phyloP scores from a whole-genome alignment of 148 eudicot genomes.

The Fallopia convolvulus region DNA sequence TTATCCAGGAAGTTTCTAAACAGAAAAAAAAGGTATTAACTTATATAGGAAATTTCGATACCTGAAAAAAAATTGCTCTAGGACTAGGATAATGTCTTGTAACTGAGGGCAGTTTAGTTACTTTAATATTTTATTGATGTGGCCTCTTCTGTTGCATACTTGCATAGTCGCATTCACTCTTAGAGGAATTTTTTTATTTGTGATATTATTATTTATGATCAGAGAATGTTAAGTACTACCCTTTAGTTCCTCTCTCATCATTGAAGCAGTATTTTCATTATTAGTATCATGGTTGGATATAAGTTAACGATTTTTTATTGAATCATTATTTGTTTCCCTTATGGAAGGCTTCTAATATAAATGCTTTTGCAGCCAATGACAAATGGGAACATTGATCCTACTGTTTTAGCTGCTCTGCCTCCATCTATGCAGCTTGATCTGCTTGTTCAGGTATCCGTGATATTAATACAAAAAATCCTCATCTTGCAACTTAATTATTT shows the following conservation, averaged over 20 bases:
- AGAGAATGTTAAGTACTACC: neutral
- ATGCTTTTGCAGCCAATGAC: constrained; percentile 62
- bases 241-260: neutral
- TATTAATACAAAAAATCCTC: neutral
- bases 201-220: neutral
- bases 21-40: neutral
- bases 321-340: neutral
- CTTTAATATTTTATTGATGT: neutral
- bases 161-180: neutral
- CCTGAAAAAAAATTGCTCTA: too few relatives aligned
- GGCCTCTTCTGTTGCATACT: neutral
- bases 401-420: constrained; percentile 92
- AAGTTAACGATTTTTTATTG: neutral
- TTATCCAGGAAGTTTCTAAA: neutral
- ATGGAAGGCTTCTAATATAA: neutral
- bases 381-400: constrained; percentile 73
- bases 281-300: neutral
- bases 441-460: constrained; percentile 64
- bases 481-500: neutral
- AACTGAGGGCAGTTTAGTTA: neutral
- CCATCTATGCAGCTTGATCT: constrained; percentile 99
- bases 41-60: neutral
- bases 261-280: neutral
- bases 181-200: neutral
- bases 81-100: neutral